Evolutionary conservation across 306 rosid genomes (phyloP), one percentile per base, ranked within the genome.

Genomic region (Morella rubra): DNA sequence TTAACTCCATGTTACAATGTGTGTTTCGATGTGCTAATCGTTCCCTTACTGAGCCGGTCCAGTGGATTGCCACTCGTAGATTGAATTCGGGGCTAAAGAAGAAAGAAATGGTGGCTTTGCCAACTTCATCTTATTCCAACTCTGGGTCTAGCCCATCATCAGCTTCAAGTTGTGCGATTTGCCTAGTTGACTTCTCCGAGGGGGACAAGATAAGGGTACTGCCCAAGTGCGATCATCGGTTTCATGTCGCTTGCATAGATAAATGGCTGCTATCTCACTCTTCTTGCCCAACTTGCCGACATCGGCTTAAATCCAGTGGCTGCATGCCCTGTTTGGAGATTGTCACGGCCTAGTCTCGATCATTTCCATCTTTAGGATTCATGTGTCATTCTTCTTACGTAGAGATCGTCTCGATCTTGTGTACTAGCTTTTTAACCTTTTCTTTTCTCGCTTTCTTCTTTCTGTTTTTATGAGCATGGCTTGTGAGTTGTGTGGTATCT

Each of bases 241-340:
- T 89, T 71, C 98, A 93, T 80, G 88, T 90, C 46, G 79, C 8
- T 46, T 93, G 98, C 84, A 86, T 91, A 73, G 97, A 91, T 83
- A 86, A 82, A 73, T 93, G 97, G 97, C 78, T 93, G 13, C 81
- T 86, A 42, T 82, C 85, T 72, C 93, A 87, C 86, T 93, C 97
- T 69, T 91, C 96, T 74, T 93, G 97, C 71, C 98, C 98, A 40
- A 90, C 92, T 76, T 93, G 98, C 84, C 79, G 97, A 69, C 81
- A 91, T 19, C 19, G 69, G 67, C 81, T 86, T 67, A 86, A 77
- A 80, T 67, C 81, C 56, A 67, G 75, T 74, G 81, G 49, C 51
- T 47, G 45, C 74, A 49, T 12, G 80, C 75, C 44, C 60, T 3
- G 22, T 42, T 8, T 65, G n/a, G 50, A 65, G 50, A 41, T 65